Base-by-base conservation (phyloP, 2,329 filamentous ascomycete species). In the Colletotrichum coccodes region DNA sequence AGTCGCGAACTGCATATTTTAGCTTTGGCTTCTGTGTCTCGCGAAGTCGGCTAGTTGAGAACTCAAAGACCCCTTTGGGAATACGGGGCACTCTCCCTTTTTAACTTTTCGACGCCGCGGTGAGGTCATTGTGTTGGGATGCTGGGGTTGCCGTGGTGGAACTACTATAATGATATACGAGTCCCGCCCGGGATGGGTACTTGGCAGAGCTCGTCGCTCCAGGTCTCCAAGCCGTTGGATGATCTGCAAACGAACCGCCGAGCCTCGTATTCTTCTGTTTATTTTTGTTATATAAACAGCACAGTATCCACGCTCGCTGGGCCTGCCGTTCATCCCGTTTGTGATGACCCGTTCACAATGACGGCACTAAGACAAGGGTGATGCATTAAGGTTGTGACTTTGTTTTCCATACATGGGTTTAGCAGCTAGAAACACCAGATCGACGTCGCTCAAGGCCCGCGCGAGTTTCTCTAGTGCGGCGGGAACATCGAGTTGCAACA, bases 1-100 rank as follows among this genome's bases (percentile, higher is more conserved):
- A 5, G 42, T 67, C 14, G 54, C 50, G 54, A 60, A 9, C 49
- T 64, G 61, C 65, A 68, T 68, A 6, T 32, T 12, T n/a, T 18
- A 38, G 3, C 16, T 14, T n/a, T 11, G 40, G 7, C 8, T 9
- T 28, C 12, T 36, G 47, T 44, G 5, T 49, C 0, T 32, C 23
- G 28, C 11, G 40, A 23, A 16, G 12, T 7, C 16, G 4, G 16
- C 3, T 18, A 7, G 5, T 8, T 36, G 21, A 26, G 21, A 38
- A 30, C 11, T 26, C 6, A n/a, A 6, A 11, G n/a, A 11, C 8
- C 7, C 21, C 6, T 32, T 36, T 9, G 7, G 4, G 40, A 30
- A 16, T 2, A 21, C 6, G n/a, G 28, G n/a, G n/a, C 26, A 14
- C 28, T 26, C n/a, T 16, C 14, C 26, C 16, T 46, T 23, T 58